Evolutionary conservation across 768 basidiomycete genomes (phyloP).

Genomic region (Floccularia luteovirens): DNA sequence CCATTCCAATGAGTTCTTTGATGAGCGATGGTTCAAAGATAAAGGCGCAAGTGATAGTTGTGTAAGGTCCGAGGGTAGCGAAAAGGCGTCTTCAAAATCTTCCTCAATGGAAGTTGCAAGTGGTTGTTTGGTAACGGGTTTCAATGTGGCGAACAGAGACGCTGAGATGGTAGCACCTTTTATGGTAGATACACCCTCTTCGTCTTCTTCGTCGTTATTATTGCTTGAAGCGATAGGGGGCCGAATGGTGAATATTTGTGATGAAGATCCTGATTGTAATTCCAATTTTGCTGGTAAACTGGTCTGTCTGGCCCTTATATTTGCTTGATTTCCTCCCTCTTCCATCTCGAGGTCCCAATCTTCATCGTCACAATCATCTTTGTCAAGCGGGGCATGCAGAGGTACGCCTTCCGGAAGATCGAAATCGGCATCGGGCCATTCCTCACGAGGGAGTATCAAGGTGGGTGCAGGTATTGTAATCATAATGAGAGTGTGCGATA

Average conservation of each 20-base stretch:
- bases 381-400: conserved; percentile 59
- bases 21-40: conserved; percentile 67
- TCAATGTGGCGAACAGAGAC: conserved; percentile 17
- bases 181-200: conserved; percentile 77
- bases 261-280: conserved; percentile 20
- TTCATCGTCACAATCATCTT: conserved; percentile 50
- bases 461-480: conserved; percentile 52
- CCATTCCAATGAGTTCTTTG: conserved; percentile 83
- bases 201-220: conserved; percentile 55
- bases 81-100: conserved; percentile 80
- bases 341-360: conserved; percentile 83
- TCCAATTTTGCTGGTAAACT: not conserved
- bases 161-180: conserved; percentile 65
- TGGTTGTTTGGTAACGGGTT: conserved; percentile 25
- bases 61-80: conserved; percentile 73
- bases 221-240: conserved; percentile 48
- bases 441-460: conserved; percentile 50
- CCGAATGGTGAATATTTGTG: conserved; percentile 53
- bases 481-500: too few relatives aligned
- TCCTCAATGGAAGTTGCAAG: conserved; percentile 46
- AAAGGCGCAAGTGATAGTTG: conserved; percentile 76
- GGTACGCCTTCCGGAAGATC: conserved; percentile 72
- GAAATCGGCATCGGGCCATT: conserved; percentile 86
- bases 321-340: too few relatives aligned
- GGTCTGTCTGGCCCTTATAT: not conserved